phyloP scores from a whole-genome alignment of 2,329 filamentous ascomycete genomes.

The Diaporthe longicolla region DNA sequence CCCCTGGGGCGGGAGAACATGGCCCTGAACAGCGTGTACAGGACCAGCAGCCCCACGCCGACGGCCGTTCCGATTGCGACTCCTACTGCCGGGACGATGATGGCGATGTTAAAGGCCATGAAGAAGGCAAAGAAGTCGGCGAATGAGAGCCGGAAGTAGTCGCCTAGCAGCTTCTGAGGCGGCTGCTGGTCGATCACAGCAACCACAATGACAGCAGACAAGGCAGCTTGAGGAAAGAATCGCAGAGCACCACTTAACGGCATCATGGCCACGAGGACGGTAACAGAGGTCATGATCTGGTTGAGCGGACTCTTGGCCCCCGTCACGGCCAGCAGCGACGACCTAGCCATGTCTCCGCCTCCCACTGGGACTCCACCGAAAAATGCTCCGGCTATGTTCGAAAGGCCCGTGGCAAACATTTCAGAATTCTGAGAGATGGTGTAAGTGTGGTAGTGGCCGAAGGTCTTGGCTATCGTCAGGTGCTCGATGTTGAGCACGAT shows the following conservation, averaged over 20 bases:
- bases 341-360: constrained; percentile 35
- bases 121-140: constrained; percentile 36
- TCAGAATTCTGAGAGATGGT: constrained; percentile 30
- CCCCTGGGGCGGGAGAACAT: constrained; percentile 30
- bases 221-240: constrained; percentile 24
- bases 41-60: constrained; percentile 11
- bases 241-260: constrained; percentile 9
- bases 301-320: constrained; percentile 36
- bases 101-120: constrained; percentile 30
- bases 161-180: constrained; percentile 26
- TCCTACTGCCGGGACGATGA: constrained; percentile 1
- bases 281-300: constrained; percentile 34
- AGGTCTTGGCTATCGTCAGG: constrained; percentile 27
- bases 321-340: constrained; percentile 22
- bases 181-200: constrained; percentile 36
- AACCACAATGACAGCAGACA: constrained; percentile 27
- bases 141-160: constrained; percentile 35
- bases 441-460: constrained; percentile 31
- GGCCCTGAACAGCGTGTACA: constrained; percentile 30
- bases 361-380: constrained; percentile 34
- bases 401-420: constrained; percentile 33
- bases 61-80: constrained; percentile 5
- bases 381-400: constrained; percentile 22
- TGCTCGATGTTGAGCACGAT: constrained; percentile 38
- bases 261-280: constrained; percentile 28